Base-by-base conservation (phyloP, 2,329 filamentous ascomycete species). In the Monilinia fructicola region DNA sequence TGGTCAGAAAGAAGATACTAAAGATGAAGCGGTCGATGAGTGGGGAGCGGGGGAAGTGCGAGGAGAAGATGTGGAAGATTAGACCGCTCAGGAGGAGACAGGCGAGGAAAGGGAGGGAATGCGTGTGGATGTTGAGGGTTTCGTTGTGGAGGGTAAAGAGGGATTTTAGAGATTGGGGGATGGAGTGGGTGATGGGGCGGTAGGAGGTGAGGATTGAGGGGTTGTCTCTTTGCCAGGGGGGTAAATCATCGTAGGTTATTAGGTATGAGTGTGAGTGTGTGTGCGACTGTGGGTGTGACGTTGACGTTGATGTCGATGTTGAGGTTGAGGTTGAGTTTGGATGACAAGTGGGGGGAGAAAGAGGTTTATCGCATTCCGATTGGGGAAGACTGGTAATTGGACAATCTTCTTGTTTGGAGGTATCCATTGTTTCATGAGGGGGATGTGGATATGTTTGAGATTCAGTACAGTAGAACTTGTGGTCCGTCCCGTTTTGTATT, bases 91-190 rank as follows among this genome's bases (percentile, higher is more conserved):
- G 42, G 3, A 62, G 11, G 2, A 66, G 2, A 42, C 35, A 42
- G 10, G 11, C 14, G 0, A 66, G 26, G 21, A 62, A 61, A 6
- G 64, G 64, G 1, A 66, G 1, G 9, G 52, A 62, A 40, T 66
- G 64, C 2, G 64, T 62, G 50, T 62, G 58, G 4, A 66, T 66
- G 21, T 63, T 66, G 0, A 66, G 6, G 2, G 56, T 66, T 66
- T 66, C 64, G 6, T 66, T 66, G 28, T 66, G 64, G 0, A 66
- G 12, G 4, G 26, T 31, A 6, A 66, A 48, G 21, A 38, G 9
- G 4, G 56, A 48, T 12, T 21, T 11, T 1, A 66, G 18, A 11
- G 56, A 66, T 5, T 12, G 4, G 0, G 21, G 28, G 1, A 62
- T 11, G 1, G 64, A 66, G 23, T 66, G 23, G 0, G 40, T 54